phyloP scores from a whole-genome alignment of 208 protist genomes.

The Crithidia expoeki region DNA sequence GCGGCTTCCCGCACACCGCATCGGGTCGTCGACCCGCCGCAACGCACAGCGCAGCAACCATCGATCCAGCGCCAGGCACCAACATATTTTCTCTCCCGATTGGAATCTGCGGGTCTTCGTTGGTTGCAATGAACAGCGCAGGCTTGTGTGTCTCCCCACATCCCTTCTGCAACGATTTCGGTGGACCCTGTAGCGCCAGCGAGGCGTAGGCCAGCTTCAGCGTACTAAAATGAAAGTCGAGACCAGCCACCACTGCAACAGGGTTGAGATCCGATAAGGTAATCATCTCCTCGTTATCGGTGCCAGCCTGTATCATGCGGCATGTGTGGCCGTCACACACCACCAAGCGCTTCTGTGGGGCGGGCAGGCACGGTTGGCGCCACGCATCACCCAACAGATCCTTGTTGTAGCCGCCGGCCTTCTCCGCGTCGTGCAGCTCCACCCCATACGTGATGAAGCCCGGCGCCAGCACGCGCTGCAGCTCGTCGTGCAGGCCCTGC shows the following conservation, averaged over 20 bases:
- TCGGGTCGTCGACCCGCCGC: slow-evolving; percentile 42
- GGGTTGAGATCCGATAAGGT: slow-evolving; percentile 61
- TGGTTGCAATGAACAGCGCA: slow-evolving; percentile 68
- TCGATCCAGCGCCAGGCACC: slow-evolving; percentile 59
- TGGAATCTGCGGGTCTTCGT: slow-evolving; percentile 63
- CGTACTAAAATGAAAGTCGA: slow-evolving; percentile 74
- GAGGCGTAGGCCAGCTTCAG: slow-evolving; percentile 61
- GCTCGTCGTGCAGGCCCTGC: slow-evolving; percentile 69
- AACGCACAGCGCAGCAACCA: slow-evolving; percentile 46
- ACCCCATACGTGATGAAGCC: slow-evolving; percentile 76
- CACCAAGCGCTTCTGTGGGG: slow-evolving; percentile 47
- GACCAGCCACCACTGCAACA: slow-evolving; percentile 61
- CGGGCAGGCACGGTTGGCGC: slow-evolving; percentile 39
- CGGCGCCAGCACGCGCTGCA: slow-evolving; percentile 57
- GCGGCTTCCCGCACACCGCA: slow-evolving; percentile 74
- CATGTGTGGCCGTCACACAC: slow-evolving; percentile 37
- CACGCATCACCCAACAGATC: slow-evolving; percentile 36
- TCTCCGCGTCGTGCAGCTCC: slow-evolving; percentile 62
- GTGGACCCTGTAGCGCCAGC: slow-evolving; percentile 45
- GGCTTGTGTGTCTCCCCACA: not conserved
- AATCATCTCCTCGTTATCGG: slow-evolving; percentile 31
- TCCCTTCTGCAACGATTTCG: not conserved
- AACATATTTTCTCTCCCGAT: slow-evolving; percentile 27
- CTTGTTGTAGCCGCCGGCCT: slow-evolving; percentile 44
- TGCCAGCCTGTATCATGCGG: slow-evolving; percentile 29